Base-by-base conservation (phyloP, 495 filamentous ascomycete genomes). In the Haplographium delicatum region DNA sequence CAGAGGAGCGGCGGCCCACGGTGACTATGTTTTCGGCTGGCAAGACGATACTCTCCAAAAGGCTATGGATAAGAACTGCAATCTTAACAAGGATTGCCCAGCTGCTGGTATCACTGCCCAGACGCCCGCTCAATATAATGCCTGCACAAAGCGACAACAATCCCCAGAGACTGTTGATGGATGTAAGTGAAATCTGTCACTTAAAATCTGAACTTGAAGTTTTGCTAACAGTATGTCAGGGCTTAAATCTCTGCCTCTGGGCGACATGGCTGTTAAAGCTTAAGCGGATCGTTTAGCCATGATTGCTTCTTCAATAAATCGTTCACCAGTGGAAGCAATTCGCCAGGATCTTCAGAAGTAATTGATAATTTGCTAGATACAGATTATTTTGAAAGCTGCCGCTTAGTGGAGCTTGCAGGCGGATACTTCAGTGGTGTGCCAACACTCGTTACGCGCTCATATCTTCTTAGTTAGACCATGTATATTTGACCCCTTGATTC, bases 21-120 rank as follows among this genome's bases (percentile, higher is more conserved):
- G 77, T 18, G 85, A 89, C 59, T 88, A 87, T 62, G 81, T 88
- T 53, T 74, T 73, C 33, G 85, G 80, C 27, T 89, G 85, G 85
- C 73, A 85, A 18, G 65, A 64, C 8, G 67, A 65, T n/a, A 61
- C 72, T 44, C 68, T 81, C 25, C 68, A 72, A 49, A 16, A 49
- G 5, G 76, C 76, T 13, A 48, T 54, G 44, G 45, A 54, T 30
- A 44, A 68, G 56, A 34, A 49, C 54, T 89, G 85, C 70, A 78
- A 76, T 54, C 71, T 76, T 35, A 73, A 76, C 69, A 62, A 56
- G 22, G 67, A 70, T 62, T 76, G 72, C 63, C 54, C 69, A 19
- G 59, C 60, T 39, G 72, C 72, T 41, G 72, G 72, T 31, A 65
- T 74, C 59, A 68, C 65, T 15, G 57, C 59, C 40, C 71, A 73